Evolutionary conservation across 2,329 filamentous ascomycete genomes (phyloP), one percentile per base, ranked within the genome.

Genomic region (Microcyclospora tardicrescens): DNA sequence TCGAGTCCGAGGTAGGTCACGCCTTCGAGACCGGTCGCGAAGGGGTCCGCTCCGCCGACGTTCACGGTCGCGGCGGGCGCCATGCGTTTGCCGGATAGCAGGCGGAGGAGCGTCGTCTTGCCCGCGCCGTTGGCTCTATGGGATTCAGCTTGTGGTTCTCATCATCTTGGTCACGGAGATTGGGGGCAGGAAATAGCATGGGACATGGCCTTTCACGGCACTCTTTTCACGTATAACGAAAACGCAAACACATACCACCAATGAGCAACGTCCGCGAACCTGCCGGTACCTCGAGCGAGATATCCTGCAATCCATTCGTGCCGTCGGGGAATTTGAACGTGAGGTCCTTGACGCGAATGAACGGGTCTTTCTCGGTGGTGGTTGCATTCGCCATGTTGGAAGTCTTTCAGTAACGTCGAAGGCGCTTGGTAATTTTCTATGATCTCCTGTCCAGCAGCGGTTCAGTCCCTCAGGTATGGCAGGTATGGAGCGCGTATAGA

Each of bases 1-100:
- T 98, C 91, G 0, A 95, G 76, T 1, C 91, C 91, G 6, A 98
- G 81, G 62, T 98, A 98, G 15, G 89, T 96, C 27, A 98, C 89
- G 45, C 91, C 91, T 63, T 94, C 84, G 19, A 95, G 76, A 10
- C 80, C 77, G 28, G 86, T 74, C 60, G 84, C 82, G 74, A 98
- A 98, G 8, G 91, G 91, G 62, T 98, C 91, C 35, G 84, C 76
- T 46, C 83, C 84, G 35, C 76, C 81, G 45, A 98, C 79, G 53
- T 66, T 68, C 59, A 98, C 83, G 47, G 79, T 77, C 56, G 73
- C 68, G 38, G 68, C 65, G 0, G 91, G 89, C 1, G 89, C 82
- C 54, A 98, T 83, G 40, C 87, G 85, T 68, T 96, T 96, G 57
- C 91, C 91, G 13, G 87, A 85, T 43, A 98, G 77, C 33, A 98